Base-by-base conservation (phyloP, 1,284 basidiomycete genomes). In the Austropuccinia psidii region DNA sequence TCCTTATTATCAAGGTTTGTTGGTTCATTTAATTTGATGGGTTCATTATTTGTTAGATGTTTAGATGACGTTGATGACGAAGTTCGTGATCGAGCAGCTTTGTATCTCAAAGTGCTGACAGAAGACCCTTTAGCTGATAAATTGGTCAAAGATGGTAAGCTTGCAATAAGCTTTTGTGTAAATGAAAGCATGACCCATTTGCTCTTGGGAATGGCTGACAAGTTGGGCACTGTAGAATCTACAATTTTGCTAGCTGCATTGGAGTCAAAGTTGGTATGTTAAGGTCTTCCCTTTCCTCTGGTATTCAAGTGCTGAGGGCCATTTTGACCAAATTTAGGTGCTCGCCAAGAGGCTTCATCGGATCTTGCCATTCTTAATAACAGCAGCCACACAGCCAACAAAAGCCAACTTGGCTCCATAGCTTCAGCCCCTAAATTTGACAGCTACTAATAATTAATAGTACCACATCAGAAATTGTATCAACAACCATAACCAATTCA, bases 31-130 rank as follows among this genome's bases (percentile, higher is more conserved):
- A 57, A 3, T 39, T 24, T 2, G 62, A 61, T 74, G 74, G 24
- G 62, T 78, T 43, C 39, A 72, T 39, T 55, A 43, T 50, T 13
- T 24, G 37, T 6, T 76, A 92, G 93, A 77, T 99, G 96, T 81
- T 84, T 98, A 77, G 96, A 98, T 80, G 96, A 99, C 82, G 92
- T 98, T 21, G 96, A 98, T 76, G 96, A 99, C 80, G 96, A 99
- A 84, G 96, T 99, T 75, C 88, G 96, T 67, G 96, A 99, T 81
- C 90, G 96, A 75, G 96, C 95, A 5, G 92, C 95, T 11, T 86
- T 98, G 82, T 98, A 96, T 82, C 85, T 96, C 75, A 89, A 87
- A 82, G 85, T 91, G 7, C 87, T 97, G 78, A 86, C 89, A 76
- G 90, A 91, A 80, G 87, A 89, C 76, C 82, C 85, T 17, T 84